Base-by-base conservation (phyloP, 345 rosid genomes). In the Jatropha curcas region DNA sequence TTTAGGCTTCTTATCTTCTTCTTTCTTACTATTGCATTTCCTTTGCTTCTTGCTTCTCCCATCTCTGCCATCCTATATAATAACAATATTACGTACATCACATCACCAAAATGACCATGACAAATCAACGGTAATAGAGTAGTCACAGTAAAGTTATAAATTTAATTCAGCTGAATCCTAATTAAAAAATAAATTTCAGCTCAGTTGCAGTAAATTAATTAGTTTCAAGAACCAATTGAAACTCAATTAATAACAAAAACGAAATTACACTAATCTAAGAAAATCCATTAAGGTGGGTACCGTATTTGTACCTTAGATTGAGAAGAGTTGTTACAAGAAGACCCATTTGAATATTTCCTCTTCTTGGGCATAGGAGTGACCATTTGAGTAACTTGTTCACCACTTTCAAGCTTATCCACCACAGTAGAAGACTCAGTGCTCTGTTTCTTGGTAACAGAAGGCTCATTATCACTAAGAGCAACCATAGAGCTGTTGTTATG, bases 21-120 rank as follows among this genome's bases (percentile, higher is more conserved):
- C 67, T 58, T 82, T 70, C 30, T 51, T 74, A 37, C 58, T 73
- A 25, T 55, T 72, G 76, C 76, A 28, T 76, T 80, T 86, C 84
- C 77, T 85, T 61, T 79, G 88, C 53, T 74, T 90, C 87, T 80
- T 87, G 72, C 77, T 35, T 73, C 79, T 88, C 77, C 71, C 87
- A 68, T 82, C 85, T 62, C 73, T 77, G 24, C 65, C 76, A 70
- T 72, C 85, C 92, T 90, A 60, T 16, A 16, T 1, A 16, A 48
- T 10, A 20, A 60, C 17, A 48, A 65, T 34, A 62, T 1, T 25
- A 60, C 2, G 7, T 41, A 17, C 0, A 48, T 17, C 19, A 16
- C 20, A 48, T 48, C 0, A 48, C 4, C 30, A 27, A 14, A 59
- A 24, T 33, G 34, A 20, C 0, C 57, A 41, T 72, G 41, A 31